Base-by-base conservation (phyloP, 306 rosid genomes). In the Prinsepia uniflora region DNA sequence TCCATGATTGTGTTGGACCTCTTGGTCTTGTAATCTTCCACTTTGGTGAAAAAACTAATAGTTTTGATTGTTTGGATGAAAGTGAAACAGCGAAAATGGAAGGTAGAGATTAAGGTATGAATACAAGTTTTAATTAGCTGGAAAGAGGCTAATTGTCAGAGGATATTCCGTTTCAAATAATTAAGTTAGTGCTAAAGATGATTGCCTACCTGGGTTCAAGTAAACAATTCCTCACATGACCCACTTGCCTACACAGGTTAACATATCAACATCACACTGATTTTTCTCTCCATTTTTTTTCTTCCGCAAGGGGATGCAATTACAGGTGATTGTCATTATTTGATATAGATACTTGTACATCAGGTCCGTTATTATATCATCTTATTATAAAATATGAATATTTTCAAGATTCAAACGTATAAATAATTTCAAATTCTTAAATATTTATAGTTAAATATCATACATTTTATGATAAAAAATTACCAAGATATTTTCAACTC, bases 1-100 rank as follows among this genome's bases (percentile, higher is more conserved):
- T 71, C 50, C 75, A 79, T 81, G 87, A 76, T 85, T 83, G 81
- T 56, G 8, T 22, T 75, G 30, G 30, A 24, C 30, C 2, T 24
- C 30, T 24, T 83, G 67, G 79, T 68, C 66, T 74, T 74, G 62
- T 62, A 63, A 78, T 77, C 67, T 54, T 50, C 68, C 45, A 68
- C 71, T 68, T 68, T 24, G 30, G 2, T 24, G 65, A 63, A 72
- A 41, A 46, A 75, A 39, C 74, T 15, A 40, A 4, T 63, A 39
- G 30, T 24, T 24, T 24, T 24, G 1, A 24, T 18, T 47, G 44
- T 79, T 52, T 87, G 56, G 79, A 66, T 69, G 3, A 73, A 73
- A 71, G 80, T 65, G 80, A 76, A 55, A 24, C 61, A 47, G 17
- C 8, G 40, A 40, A 13, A 15, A 14, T 34, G 24, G 49, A 10